Evolutionary conservation across 805 yeast species (phyloP), one percentile per base, ranked within the genome.

Genomic region (Grigorovia humatica): DNA sequence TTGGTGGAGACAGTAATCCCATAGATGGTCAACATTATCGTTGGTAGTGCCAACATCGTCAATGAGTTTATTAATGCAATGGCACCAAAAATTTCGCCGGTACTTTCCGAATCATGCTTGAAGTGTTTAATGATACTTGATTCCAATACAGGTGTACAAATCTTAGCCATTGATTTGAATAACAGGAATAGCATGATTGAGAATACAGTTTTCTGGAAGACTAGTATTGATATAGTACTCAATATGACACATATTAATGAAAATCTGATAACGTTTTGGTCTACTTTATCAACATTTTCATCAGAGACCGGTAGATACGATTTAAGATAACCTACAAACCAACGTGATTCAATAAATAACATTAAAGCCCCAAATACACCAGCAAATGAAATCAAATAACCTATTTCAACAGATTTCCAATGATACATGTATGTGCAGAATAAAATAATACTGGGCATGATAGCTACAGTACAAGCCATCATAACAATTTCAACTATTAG

Each of bases 31-130:
- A 83, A 64, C 35, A 77, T 63, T 0, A 70, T 17, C 6, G 80
- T 65, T 0, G 91, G 88, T 0, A 74, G 67, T 9, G 75, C 51
- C 53, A 82, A 67, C 53, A 70, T 65, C 4, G 76, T 64, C 0
- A 76, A 48, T 55, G 79, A 82, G 60, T 80, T 78, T 17, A 83
- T 61, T 48, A 85, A 63, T 0, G 88, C 79, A 45, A 84, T 64
- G 0, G 83, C 88, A 9, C 91, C 89, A 67, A 83, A 84, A 17
- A 82, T 71, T 63, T 83, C 88, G 17, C 95, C 95, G 4, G 79
- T 73, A 13, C 75, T 73, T 46, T 79, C 79, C 4, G 79, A 44
- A 13, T 75, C 72, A 43, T 79, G 79, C 1, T 80, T 78, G 54
- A 74, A 77, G 63, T 81, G 81, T 62, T 85, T 85, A 50, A 81